Evolutionary conservation across 2,329 filamentous ascomycete genomes (phyloP), one percentile per base, ranked within the genome.

Genomic region (Colletotrichum sp.): DNA sequence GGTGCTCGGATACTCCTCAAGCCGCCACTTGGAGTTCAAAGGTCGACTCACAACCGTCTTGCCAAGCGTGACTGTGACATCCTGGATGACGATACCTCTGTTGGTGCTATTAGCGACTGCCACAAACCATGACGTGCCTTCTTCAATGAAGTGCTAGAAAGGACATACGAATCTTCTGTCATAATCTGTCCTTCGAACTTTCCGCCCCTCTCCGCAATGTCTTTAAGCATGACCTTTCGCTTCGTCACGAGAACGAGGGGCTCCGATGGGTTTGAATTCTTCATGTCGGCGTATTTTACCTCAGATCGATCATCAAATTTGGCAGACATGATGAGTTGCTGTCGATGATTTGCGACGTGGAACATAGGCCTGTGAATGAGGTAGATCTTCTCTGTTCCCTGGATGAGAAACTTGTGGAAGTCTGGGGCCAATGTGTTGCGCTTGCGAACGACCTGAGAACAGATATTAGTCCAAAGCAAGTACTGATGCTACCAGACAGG

Each of bases 301-400:
- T 71, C 76, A 4, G 78, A 78, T 3, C 26, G 55, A 9, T 74
- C 14, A 36, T 81, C 79, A 34, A 85, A 77, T 18, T 80, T 75
- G 4, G 80, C 81, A 1, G 79, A 75, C 7, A 87, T 77, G 4
- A 87, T 83, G 13, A 86, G 80, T 59, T 88, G 86, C 26, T 83
- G 81, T 1, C 83, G 83, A 8, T 85, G 85, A 9, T 85, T 86
- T 2, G 85, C 84, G 6, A 83, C 79, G 43, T 86, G 82, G 77
- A 88, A 88, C 48, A 83, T 83, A 6, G 84, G 81, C 39, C 85
- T 65, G 30, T 85, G 84, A 0, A 84, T 79, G 4, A 87, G 80
- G n/a, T 82, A 83, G 2, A 84, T 71, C 1, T 78, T 24, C 4
- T 82, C 80, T 2, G 78, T 82, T 2, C 85, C 86, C 48, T 85